Evolutionary conservation across 2,329 filamentous ascomycete species (phyloP), one percentile per base, ranked within the genome.

Genomic region (Cladorrhinum sp.): DNA sequence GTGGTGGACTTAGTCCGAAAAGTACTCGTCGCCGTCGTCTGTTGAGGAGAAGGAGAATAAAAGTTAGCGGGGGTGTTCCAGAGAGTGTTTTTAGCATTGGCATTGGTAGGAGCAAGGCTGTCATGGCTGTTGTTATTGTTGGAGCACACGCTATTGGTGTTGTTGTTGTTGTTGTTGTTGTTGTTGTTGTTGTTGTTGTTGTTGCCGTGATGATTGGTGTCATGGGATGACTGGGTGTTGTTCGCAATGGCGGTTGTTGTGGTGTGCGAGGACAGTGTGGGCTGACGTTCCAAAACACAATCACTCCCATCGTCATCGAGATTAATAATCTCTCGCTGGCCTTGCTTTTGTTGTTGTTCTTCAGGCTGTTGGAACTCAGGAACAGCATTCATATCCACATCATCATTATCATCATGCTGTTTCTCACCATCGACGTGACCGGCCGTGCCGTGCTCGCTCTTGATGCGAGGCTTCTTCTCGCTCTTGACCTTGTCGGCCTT

Each of bases 341-440:
- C n/a, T 50, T 25, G 12, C 7, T 54, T 7, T 20, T 38, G 32
- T 25, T 41, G 55, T 12, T n/a, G 23, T 16, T 24, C 36, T 27
- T 41, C 45, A 25, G 18, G 53, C 13, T 36, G 50, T 9, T 27
- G 27, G 18, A 22, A 48, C 51, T 32, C 16, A 16, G 49, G 50
- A 51, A 58, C 23, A 3, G 29, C 29, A 45, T n/a, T 22, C 41
- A 57, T 6, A 13, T 53, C 50, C 9, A 23, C 41, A 57, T 60
- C 58, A 61, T 58, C 61, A 20, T 49, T 61, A 36, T 48, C 59
- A 25, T 49, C 61, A 25, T 60, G 60, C 6, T 60, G 50, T 3
- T 54, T 36, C 60, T 63, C 45, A 62, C 57, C 10, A n/a, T 58
- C 38, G 22, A 29, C 53, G 18, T 51, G 60, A 2, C 48, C 10